Conservation (phyloP, 345 rosid genomes). For the Cochlearia excelsa region DNA sequence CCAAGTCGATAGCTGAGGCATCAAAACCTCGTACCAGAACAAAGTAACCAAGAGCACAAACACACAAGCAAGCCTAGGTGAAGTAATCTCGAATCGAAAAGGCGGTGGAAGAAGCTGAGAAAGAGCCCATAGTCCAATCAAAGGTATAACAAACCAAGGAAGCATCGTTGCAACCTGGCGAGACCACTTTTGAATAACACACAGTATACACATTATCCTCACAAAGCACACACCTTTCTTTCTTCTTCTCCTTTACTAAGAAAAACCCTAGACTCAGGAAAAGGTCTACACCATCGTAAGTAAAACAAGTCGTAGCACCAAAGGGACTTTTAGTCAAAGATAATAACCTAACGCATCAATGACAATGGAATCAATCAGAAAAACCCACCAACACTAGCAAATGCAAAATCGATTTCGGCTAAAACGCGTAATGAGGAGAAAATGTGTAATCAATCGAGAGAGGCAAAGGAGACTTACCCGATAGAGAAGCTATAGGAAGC, state of each 20-base stretch:
- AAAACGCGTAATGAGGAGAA: too few relatives aligned
- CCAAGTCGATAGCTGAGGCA: slow-evolving; percentile 91
- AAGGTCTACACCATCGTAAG: too few relatives aligned
- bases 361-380: too few relatives aligned
- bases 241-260: slow-evolving; percentile 35
- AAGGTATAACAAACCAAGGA: slow-evolving; percentile 91
- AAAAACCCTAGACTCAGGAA: slow-evolving; percentile 41
- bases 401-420: too few relatives aligned
- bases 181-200: slow-evolving; percentile 97
- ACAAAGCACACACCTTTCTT: slow-evolving; percentile 41
- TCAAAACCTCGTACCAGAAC: slow-evolving; percentile 88
- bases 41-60: slow-evolving; percentile 77
- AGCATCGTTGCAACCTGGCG: slow-evolving; percentile 96
- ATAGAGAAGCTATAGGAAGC: too few relatives aligned
- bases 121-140: slow-evolving; percentile 83
- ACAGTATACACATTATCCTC: slow-evolving; percentile 95
- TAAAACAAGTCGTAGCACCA: too few relatives aligned
- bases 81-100: slow-evolving; percentile 81
- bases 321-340: too few relatives aligned
- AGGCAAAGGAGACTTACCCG: too few relatives aligned
- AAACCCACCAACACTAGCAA: too few relatives aligned
- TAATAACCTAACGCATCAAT: too few relatives aligned
- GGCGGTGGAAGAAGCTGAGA: slow-evolving; percentile 91
- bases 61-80: slow-evolving; percentile 79
- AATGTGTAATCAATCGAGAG: too few relatives aligned